These are phyloP conservation scores for Ogataea neopini DNA, from an alignment of 805 yeast species.

Conservation along the genomic window DNA sequence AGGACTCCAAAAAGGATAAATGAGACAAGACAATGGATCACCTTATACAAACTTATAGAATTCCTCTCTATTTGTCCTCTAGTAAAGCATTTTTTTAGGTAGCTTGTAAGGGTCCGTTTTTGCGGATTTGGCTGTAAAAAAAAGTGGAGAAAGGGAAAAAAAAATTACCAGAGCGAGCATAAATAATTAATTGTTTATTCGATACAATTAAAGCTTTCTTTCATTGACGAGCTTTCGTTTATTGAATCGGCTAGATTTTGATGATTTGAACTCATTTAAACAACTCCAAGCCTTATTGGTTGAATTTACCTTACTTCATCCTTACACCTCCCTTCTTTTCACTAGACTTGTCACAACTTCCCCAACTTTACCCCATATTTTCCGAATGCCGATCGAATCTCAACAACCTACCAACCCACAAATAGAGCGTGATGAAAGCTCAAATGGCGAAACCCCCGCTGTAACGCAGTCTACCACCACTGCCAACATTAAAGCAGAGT, in stretches of 20 bases:
- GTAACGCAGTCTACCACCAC: background rate
- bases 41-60: no score
- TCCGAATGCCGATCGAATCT: background rate
- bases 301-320: background rate
- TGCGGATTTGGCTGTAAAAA: background rate
- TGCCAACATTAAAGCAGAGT: constrained; percentile 2
- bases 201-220: background rate
- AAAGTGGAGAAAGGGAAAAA: background rate
- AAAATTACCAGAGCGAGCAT: background rate
- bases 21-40: background rate
- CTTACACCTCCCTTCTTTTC: background rate
- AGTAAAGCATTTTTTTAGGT: background rate
- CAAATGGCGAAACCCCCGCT: background rate
- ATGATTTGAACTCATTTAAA: background rate
- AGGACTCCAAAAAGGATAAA: constrained; percentile 2
- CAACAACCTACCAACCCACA: background rate
- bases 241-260: background rate
- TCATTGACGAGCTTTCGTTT: background rate
- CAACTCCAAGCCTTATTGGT: background rate
- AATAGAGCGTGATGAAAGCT: background rate
- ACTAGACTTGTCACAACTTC: background rate
- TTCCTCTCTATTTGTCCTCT: background rate
- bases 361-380: constrained; percentile 5
- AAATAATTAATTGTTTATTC: background rate
- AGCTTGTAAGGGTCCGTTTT: background rate